These are phyloP conservation scores for Solanum gandarillasii DNA, from an alignment of 257 asterid species.

Conservation along the genomic window DNA sequence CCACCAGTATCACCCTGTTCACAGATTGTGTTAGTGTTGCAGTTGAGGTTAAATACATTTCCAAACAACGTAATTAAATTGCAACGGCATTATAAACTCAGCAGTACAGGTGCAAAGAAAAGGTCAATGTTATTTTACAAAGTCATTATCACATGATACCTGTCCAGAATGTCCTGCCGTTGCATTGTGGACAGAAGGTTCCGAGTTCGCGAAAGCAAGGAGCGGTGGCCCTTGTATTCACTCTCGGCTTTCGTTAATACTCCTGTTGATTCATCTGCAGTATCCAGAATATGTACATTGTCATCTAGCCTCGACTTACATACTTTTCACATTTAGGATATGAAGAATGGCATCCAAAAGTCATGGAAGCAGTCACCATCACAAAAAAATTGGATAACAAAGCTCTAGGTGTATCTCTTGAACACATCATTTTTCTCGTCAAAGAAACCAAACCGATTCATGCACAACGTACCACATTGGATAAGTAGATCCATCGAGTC, in stretches of 20 bases:
- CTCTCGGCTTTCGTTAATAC: constrained; percentile 76
- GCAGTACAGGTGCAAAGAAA: background rate
- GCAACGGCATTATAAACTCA: background rate
- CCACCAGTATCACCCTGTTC: constrained; percentile 55
- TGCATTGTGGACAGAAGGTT: constrained; percentile 87
- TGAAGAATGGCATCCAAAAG: background rate
- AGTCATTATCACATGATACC: constrained; percentile 21
- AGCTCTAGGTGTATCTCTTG: background rate
- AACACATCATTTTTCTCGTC: background rate
- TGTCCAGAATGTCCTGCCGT: constrained; percentile 82
- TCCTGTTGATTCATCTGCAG: constrained; percentile 80
- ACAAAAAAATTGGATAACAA: background rate
- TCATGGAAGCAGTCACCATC: background rate
- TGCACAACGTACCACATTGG: background rate
- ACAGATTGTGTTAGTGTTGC: background rate
- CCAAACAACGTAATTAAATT: background rate
- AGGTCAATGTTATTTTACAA: background rate
- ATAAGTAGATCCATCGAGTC: background rate
- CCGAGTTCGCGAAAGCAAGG: constrained; percentile 68
- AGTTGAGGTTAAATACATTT: background rate
- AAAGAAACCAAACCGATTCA: background rate
- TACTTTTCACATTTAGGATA: background rate
- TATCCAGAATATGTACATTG: constrained; percentile 8
- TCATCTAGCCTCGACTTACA: background rate
- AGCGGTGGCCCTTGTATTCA: constrained; percentile 88